Percentiles rank a stretch among this genome's conserved stretches.
phyloP scores from a whole-genome alignment of 2,329 filamentous ascomycete species.

The Pestalotiopsis sp. region DNA sequence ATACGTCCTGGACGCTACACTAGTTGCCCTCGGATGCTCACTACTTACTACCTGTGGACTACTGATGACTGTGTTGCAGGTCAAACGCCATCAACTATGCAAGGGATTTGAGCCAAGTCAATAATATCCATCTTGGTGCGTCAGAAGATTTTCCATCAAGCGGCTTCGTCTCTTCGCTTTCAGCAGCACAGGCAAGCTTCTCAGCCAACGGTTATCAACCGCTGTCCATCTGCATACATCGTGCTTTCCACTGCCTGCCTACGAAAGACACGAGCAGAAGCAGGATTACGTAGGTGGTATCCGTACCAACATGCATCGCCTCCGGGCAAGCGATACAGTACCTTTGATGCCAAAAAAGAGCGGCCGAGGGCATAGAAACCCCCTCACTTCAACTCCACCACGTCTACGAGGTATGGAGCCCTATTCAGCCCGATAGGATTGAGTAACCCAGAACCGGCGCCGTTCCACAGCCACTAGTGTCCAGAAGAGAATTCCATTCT shows the following conservation, averaged over 20 bases:
- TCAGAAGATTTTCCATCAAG: not conserved
- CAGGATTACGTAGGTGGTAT: not conserved
- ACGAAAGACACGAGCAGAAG: not conserved
- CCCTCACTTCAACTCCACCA: not conserved
- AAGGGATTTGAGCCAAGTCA: not conserved
- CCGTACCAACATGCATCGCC: not conserved
- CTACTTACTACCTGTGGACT: not conserved
- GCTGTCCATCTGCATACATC: not conserved
- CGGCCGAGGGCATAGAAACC: not conserved
- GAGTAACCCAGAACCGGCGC: not conserved
- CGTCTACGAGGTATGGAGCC: not conserved
- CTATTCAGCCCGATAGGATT: not conserved
- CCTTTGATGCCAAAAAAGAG: not conserved
- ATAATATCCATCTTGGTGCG: not conserved
- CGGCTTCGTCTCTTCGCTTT: not conserved
- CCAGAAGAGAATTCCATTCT: not conserved
- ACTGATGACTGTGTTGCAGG: too few relatives aligned
- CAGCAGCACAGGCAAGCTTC: not conserved
- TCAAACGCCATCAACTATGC: not conserved
- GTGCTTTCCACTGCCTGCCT: too few relatives aligned
- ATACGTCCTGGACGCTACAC: not conserved
- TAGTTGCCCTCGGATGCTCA: not conserved
- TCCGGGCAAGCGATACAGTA: not conserved
- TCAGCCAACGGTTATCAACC: not conserved
- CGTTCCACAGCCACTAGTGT: not conserved